A percentile compares a stretch with the other conserved stretches of the same genome.
phyloP scores from a whole-genome alignment of 148 eudicot species.

The Diospyros kaki region DNA sequence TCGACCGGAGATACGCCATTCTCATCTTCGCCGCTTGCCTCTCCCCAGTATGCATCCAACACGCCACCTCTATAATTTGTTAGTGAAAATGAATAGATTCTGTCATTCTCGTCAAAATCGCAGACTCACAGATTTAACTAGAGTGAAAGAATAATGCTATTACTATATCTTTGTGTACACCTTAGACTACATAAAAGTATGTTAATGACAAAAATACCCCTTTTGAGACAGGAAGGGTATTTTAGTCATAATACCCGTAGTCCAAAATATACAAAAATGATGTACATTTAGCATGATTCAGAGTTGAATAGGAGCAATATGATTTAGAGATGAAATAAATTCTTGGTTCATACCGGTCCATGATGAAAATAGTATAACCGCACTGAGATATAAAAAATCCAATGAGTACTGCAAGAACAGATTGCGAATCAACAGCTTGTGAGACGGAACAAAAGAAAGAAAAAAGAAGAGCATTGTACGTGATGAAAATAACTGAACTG shows the following conservation, averaged over 20 bases:
- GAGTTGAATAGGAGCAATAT: neutral
- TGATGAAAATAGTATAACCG: constrained; percentile 77
- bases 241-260: too few relatives aligned
- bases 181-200: too few relatives aligned
- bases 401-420: constrained; percentile 70
- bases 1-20: constrained; percentile 76
- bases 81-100: neutral
- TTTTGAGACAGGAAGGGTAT: too few relatives aligned
- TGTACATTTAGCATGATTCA: too few relatives aligned
- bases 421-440: neutral
- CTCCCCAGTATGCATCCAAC: constrained; percentile 97
- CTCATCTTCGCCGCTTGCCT: constrained; percentile 97
- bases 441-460: too few relatives aligned
- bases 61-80: constrained; percentile 60
- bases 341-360: constrained; percentile 64
- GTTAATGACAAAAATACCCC: too few relatives aligned
- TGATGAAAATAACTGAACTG: too few relatives aligned
- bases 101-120: neutral
- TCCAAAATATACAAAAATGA: too few relatives aligned
- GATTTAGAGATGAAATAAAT: neutral
- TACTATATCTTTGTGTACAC: too few relatives aligned
- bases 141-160: too few relatives aligned
- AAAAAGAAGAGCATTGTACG: too few relatives aligned
- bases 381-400: constrained; percentile 93
- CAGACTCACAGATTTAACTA: neutral